Evolutionary conservation across 768 basidiomycete species (phyloP).

Genomic region (Lactarius sp.): DNA sequence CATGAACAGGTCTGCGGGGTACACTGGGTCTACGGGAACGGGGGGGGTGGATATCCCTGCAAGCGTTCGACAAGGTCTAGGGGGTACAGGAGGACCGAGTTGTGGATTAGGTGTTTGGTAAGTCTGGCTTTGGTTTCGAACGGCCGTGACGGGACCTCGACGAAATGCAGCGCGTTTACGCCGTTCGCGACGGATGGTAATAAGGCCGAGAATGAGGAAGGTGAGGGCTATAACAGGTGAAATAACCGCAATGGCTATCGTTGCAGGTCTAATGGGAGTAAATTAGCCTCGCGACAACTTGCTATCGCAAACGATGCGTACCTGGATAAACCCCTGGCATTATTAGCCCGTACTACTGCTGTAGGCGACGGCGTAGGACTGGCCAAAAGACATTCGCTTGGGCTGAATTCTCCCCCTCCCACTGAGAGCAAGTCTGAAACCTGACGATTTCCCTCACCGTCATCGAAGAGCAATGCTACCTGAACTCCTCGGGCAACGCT

Average conservation of each 20-base stretch:
- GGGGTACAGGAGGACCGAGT: background rate
- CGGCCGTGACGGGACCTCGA: background rate
- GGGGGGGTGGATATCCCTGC: background rate
- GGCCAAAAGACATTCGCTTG: conserved; percentile 28
- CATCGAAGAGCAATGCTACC: conserved; percentile 43
- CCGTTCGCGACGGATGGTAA: conserved; percentile 13
- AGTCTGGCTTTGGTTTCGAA: background rate
- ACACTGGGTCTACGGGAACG: conserved; percentile 8
- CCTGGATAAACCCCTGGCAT: background rate
- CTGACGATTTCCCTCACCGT: conserved; percentile 37
- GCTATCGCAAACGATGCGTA: background rate
- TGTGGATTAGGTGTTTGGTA: background rate
- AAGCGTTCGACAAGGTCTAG: background rate
- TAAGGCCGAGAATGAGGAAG: conserved; percentile 6
- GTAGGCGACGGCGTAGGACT: background rate
- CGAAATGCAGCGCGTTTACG: background rate
- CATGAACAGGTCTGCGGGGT: conserved; percentile 9
- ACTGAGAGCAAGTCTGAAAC: conserved; percentile 43
- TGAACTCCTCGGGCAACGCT: conserved; percentile 35
- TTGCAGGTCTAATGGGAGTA: background rate
- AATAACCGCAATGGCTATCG: conserved; percentile 12
- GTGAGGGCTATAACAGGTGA: background rate
- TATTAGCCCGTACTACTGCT: background rate
- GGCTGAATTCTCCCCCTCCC: conserved; percentile 29
- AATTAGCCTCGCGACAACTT: background rate